Evolutionary conservation across 164 flowering plant genomes (phyloP).

Genomic region (Chimonanthus praecox): DNA sequence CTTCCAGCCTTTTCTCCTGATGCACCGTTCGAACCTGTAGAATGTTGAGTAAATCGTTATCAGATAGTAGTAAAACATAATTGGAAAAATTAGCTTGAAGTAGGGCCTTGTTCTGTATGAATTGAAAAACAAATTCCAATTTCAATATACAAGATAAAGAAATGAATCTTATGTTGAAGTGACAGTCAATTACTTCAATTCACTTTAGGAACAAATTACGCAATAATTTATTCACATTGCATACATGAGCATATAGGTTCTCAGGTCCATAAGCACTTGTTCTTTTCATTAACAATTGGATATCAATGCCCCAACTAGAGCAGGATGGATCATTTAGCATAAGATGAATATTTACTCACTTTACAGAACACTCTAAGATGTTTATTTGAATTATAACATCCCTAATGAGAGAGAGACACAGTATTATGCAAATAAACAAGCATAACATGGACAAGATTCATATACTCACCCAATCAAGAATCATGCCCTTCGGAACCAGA

Average conservation of each 20-base stretch:
- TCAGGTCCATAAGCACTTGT: no score
- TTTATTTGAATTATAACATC: no score
- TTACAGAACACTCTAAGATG: no score
- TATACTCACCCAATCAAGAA: constrained; percentile 75
- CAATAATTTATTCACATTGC: no score
- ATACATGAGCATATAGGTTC: no score
- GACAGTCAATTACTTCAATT: not conserved
- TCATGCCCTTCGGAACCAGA: constrained; percentile 79
- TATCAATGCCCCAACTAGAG: no score
- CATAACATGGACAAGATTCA: not conserved
- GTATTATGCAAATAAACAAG: not conserved
- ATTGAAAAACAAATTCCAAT: not conserved
- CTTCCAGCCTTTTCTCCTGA: constrained; percentile 63
- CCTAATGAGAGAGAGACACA: no score
- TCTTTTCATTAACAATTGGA: no score
- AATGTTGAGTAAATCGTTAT: not conserved
- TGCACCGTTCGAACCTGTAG: constrained; percentile 65
- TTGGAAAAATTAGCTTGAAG: not conserved
- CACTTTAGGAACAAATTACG: no score
- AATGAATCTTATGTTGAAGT: not conserved
- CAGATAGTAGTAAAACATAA: not conserved
- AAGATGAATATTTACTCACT: no score
- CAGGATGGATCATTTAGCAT: no score
- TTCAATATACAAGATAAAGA: not conserved
- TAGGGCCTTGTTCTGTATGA: not conserved